phyloP scores from a whole-genome alignment of 225 moss, liverwort and hornwort species.

The Polytrichum formosum region DNA sequence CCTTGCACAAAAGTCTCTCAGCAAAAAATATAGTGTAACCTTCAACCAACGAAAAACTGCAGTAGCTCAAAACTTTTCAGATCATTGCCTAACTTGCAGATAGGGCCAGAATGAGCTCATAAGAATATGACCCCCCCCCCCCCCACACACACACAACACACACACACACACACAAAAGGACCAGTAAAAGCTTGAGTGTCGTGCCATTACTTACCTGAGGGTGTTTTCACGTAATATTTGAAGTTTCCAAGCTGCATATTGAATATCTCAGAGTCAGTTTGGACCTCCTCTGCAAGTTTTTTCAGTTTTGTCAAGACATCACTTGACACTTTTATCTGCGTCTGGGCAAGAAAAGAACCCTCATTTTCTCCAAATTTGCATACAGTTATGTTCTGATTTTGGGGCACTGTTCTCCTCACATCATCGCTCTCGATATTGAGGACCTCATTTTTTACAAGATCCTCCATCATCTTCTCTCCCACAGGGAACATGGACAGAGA shows the following conservation, averaged over 20 bases:
- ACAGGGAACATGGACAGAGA: slow-evolving; percentile 2
- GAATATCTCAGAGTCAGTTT: not conserved
- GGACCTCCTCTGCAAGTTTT: not conserved
- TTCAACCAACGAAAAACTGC: no score
- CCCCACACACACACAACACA: no score
- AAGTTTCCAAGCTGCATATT: slow-evolving; percentile 4
- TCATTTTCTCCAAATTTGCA: not conserved
- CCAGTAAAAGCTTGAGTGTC: not conserved
- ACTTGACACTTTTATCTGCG: not conserved
- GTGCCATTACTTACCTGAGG: not conserved
- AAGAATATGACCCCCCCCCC: no score
- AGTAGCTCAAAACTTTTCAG: no score
- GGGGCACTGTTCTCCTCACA: no score
- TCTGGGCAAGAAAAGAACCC: not conserved
- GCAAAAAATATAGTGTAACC: no score
- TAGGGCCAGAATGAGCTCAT: no score
- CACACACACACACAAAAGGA: no score
- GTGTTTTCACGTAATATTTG: not conserved
- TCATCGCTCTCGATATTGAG: no score
- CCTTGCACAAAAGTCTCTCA: no score
- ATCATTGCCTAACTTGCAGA: no score
- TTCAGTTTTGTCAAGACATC: not conserved
- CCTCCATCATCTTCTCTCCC: not conserved
- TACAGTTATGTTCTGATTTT: no score
- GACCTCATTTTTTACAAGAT: not conserved